phyloP scores from a whole-genome alignment of 78 protist genomes.

The Planoprotostelium fungivorum region DNA sequence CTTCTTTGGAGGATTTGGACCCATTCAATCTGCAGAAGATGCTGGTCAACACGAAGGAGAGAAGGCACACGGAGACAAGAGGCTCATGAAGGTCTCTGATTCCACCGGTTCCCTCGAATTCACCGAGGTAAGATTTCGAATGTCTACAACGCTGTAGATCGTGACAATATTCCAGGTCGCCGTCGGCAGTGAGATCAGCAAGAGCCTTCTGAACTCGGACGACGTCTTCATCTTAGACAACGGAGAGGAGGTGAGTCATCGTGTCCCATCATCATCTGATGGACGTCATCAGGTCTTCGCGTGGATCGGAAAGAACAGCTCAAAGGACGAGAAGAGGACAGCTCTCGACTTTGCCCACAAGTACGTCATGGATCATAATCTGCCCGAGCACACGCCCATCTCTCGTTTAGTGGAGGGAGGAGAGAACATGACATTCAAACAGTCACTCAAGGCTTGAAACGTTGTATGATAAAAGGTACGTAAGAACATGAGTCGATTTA shows the following conservation, averaged over 20 bases:
- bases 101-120: slow-evolving; percentile 16
- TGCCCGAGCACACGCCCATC: background rate
- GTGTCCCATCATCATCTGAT: too few species aligned
- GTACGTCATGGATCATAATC: slow-evolving; percentile 4
- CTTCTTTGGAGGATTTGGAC: slow-evolving; percentile 25
- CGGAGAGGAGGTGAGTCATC: slow-evolving; percentile 42
- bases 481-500: too few species aligned
- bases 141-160: too few species aligned
- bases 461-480: too few species aligned
- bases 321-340: slow-evolving; percentile 10
- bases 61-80: slow-evolving; percentile 1
- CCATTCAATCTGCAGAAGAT: background rate
- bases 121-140: background rate
- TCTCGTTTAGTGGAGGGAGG: background rate
- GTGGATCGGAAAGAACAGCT: slow-evolving; percentile 41
- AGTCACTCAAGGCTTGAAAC: background rate
- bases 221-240: slow-evolving; percentile 57
- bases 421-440: background rate
- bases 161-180: slow-evolving; percentile 9
- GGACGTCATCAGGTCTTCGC: too few species aligned
- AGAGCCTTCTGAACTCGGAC: slow-evolving; percentile 15
- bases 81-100: slow-evolving; percentile 27
- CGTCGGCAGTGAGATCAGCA: background rate
- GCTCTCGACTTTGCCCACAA: slow-evolving; percentile 38
- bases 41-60: background rate